Conservation (phyloP, 208 protist genomes). For the Leishmania aethiopica region DNA sequence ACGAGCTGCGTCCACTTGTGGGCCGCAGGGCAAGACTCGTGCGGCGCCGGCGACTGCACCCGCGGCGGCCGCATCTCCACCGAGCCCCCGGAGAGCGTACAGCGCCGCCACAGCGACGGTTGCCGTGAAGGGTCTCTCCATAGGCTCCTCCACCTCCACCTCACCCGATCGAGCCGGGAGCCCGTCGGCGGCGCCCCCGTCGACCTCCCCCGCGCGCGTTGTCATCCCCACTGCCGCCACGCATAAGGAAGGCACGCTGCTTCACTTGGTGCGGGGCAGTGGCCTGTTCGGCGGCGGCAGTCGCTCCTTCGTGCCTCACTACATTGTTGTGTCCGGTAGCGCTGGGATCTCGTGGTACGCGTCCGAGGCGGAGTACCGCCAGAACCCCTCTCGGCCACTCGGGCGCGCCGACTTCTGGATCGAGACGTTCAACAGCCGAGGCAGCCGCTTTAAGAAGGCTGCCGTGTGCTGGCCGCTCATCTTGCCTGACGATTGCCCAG, state of each 20-base stretch:
- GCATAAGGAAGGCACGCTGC: constrained; percentile 48
- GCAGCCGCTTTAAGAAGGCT: constrained; percentile 69
- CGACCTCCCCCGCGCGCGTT: background rate
- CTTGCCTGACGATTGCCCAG: constrained; percentile 54
- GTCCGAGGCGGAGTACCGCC: constrained; percentile 24
- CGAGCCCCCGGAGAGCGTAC: background rate
- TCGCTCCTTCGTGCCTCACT: constrained; percentile 44
- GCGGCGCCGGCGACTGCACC: too few relatives aligned
- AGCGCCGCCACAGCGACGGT: background rate
- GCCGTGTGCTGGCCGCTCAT: constrained; percentile 74
- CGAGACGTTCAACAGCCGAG: constrained; percentile 62
- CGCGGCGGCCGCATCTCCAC: background rate
- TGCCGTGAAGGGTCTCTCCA: background rate
- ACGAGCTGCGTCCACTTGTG: constrained; percentile 2
- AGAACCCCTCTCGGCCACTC: constrained; percentile 25
- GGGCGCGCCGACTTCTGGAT: constrained; percentile 48
- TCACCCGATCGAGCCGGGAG: background rate
- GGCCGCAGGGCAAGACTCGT: background rate
- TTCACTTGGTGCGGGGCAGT: constrained; percentile 39
- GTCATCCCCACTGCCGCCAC: constrained; percentile 14
- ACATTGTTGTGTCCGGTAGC: constrained; percentile 51
- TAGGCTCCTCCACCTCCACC: background rate
- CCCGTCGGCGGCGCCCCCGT: constrained; percentile 3
- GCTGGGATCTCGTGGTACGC: constrained; percentile 56
- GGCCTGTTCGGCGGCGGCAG: constrained; percentile 23